phyloP scores from a whole-genome alignment of 2,329 filamentous ascomycete genomes.

The Xylaria sp. region DNA sequence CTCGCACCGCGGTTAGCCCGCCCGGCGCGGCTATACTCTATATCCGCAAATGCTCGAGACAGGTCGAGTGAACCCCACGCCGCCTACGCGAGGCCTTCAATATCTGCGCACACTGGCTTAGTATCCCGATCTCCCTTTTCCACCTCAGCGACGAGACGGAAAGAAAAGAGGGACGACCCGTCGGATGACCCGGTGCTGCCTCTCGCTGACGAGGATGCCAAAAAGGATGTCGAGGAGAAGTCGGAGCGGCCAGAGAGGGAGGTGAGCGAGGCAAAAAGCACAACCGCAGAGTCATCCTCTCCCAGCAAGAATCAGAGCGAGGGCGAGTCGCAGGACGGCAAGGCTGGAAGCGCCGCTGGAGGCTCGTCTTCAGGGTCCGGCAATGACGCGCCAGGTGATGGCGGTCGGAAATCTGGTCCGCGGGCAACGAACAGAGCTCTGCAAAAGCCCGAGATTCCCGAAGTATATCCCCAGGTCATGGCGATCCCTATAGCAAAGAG shows the following conservation, averaged over 20 bases:
- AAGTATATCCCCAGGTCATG: conserved; percentile 97
- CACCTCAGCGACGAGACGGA: conserved; percentile 51
- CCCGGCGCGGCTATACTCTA: conserved; percentile 44
- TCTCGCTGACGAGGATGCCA: conserved; percentile 64
- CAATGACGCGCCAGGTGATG: conserved; percentile 69
- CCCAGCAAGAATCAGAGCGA: conserved; percentile 59
- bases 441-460: conserved; percentile 88
- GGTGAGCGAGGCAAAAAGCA: conserved; percentile 58
- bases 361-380: conserved; percentile 61
- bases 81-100: conserved; percentile 40
- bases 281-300: conserved; percentile 55
- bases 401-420: conserved; percentile 74
- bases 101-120: conserved; percentile 26
- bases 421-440: conserved; percentile 79
- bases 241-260: conserved; percentile 59
- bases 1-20: conserved; percentile 40
- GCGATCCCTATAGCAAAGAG: conserved; percentile 95
- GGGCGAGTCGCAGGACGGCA: conserved; percentile 63
- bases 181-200: conserved; percentile 63
- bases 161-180: conserved; percentile 60
- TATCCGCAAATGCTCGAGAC: conserved; percentile 42
- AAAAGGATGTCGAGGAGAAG: conserved; percentile 62
- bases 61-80: conserved; percentile 37
- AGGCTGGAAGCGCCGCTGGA: conserved; percentile 68
- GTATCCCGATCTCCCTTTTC: conserved; percentile 51